A percentile compares a stretch with the other conserved stretches of the same genome.
Conservation (phyloP, 176 grass and related monocot species). For the Tillandsia fasciculata region DNA sequence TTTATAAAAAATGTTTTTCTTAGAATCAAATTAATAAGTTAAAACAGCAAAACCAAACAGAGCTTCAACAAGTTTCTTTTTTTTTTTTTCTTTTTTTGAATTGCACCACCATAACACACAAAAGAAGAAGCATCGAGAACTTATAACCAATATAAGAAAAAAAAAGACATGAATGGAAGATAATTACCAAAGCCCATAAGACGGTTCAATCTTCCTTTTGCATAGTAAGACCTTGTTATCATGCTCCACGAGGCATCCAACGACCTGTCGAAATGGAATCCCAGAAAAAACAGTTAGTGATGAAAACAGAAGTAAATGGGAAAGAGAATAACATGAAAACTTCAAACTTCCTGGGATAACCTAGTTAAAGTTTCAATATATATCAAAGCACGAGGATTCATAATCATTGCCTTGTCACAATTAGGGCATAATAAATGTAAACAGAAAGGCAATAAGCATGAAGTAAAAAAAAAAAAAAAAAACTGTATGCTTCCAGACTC, state of each 20-base stretch:
- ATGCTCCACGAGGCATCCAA: constrained; percentile 92
- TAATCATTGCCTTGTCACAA: too few species aligned
- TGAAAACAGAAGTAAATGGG: not conserved
- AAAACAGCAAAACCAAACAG: too few species aligned
- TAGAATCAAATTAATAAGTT: too few species aligned
- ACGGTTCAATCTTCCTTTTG: constrained; percentile 93
- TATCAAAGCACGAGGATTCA: too few species aligned
- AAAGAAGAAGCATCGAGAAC: not conserved
- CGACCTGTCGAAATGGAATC: constrained; percentile 47
- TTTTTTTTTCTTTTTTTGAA: not conserved
- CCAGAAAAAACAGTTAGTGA: not conserved
- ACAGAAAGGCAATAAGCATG: too few species aligned
- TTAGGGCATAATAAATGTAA: too few species aligned
- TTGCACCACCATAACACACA: not conserved
- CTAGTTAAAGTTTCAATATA: too few species aligned
- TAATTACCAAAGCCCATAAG: constrained; percentile 85
- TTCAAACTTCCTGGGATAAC: not conserved
- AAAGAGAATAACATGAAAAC: not conserved
- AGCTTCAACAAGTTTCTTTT: too few species aligned
- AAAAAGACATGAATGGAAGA: constrained; percentile 6
- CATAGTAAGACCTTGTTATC: constrained; percentile 87
- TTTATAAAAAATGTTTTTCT: too few species aligned
- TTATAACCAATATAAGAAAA: not conserved
- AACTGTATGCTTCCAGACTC: too few species aligned
- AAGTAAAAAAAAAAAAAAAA: too few species aligned